phyloP scores from a whole-genome alignment of 2,329 filamentous ascomycete genomes.

The Proliferodiscus dingleyae region DNA sequence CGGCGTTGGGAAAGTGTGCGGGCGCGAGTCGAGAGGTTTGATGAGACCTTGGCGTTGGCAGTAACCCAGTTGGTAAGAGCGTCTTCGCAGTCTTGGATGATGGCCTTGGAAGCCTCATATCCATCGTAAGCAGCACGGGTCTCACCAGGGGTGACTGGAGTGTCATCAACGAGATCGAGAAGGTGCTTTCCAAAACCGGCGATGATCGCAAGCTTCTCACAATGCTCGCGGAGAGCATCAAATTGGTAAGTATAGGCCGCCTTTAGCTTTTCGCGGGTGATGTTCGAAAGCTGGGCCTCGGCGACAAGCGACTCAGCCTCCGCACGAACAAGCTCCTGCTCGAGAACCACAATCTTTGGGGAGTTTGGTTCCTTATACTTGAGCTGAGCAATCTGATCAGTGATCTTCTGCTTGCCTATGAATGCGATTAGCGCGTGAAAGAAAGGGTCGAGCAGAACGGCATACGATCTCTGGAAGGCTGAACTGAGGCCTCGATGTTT shows the following conservation, averaged over 20 bases:
- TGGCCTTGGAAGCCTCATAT: conserved; percentile 96
- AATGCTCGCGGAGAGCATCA: conserved; percentile 93
- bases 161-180: conserved; percentile 94
- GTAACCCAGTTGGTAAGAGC: conserved; percentile 95
- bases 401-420: conserved; percentile 96
- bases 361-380: conserved; percentile 99
- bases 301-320: conserved; percentile 98
- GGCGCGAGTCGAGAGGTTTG: conserved; percentile 81
- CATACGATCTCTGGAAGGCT: conserved; percentile 94
- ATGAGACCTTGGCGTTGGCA: conserved; percentile 80
- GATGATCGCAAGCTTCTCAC: conserved; percentile 96
- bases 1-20: conserved; percentile 84
- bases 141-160: conserved; percentile 93
- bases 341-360: conserved; percentile 92
- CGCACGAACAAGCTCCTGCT: conserved; percentile 96
- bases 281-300: conserved; percentile 97
- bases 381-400: conserved; percentile 94
- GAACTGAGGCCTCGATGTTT: conserved; percentile 97
- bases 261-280: conserved; percentile 99
- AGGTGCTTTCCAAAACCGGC: conserved; percentile 97
- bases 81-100: conserved; percentile 99
- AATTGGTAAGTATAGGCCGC: conserved; percentile 98
- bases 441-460: conserved; percentile 9
- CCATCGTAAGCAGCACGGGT: conserved; percentile 94
- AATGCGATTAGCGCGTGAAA: conserved; percentile 19